A percentile compares a stretch with the other conserved stretches of the same genome.
These are phyloP conservation scores for Helianthus tuberosus DNA, from an alignment of 129 eudicot genomes.

Conservation along the genomic window DNA sequence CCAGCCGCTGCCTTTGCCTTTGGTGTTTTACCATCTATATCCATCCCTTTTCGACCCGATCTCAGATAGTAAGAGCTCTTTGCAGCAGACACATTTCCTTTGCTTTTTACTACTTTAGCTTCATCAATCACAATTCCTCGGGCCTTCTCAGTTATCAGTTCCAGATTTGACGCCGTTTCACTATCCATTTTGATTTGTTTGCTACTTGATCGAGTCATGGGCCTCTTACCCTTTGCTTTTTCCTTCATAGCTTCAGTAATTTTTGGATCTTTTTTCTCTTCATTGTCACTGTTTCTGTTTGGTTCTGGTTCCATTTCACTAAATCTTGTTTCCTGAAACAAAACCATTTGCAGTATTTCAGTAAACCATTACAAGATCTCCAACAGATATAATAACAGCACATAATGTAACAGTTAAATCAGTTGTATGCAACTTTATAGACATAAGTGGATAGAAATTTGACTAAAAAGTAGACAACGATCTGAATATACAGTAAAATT, in stretches of 20 bases:
- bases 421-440: no score
- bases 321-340: not conserved
- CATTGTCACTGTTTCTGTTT: not conserved
- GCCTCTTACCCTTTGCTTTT: not conserved
- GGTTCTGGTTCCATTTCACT: not conserved
- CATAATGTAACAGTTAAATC: no score
- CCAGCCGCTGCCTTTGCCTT: not conserved
- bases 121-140: not conserved
- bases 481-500: no score
- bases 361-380: no score
- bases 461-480: not conserved
- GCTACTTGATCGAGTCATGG: not conserved
- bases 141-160: not conserved
- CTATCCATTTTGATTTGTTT: no score
- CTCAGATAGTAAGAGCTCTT: conserved; percentile 7
- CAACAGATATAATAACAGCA: not conserved
- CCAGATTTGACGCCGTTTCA: not conserved
- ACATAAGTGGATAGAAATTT: not conserved
- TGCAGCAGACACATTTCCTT: not conserved
- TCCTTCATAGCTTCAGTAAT: not conserved
- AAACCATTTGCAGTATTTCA: not conserved
- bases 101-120: not conserved
- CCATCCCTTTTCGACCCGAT: not conserved
- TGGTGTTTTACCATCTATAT: not conserved
- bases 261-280: not conserved